These are phyloP conservation scores for Hypoxylon rubiginosum DNA, from an alignment of 2,329 filamentous ascomycete species.

Conservation along the genomic window DNA sequence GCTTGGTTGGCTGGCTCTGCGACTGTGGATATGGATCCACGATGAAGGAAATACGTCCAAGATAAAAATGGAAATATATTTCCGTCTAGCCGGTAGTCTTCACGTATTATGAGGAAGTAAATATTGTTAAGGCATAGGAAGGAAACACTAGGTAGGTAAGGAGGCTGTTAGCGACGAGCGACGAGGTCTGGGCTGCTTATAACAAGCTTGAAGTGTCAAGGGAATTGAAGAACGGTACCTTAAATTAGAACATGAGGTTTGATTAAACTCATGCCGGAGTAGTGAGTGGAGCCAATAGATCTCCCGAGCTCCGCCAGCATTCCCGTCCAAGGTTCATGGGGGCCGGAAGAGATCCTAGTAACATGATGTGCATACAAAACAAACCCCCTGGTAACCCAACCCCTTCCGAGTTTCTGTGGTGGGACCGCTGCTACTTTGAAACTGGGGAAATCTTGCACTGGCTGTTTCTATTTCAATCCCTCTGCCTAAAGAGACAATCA, in stretches of 20 bases:
- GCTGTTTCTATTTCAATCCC: neutral
- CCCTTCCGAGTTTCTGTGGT: neutral
- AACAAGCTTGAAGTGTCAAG: neutral
- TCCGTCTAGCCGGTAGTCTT: neutral
- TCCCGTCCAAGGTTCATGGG: neutral
- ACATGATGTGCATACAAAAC: conserved; percentile 3
- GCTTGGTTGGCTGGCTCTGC: neutral
- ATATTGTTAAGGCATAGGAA: neutral
- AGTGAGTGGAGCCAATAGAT: conserved; percentile 16
- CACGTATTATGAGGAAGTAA: neutral
- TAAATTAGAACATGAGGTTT: conserved; percentile 14
- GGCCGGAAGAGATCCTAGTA: conserved; percentile 3
- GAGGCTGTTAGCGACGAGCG: no score
- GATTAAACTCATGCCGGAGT: conserved; percentile 34
- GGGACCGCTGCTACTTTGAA: neutral
- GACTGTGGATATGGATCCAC: neutral
- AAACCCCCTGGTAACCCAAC: conserved; percentile 12
- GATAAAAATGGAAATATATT: no score
- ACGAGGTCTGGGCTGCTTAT: neutral
- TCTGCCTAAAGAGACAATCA: neutral
- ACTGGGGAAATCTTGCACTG: neutral
- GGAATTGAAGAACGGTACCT: neutral
- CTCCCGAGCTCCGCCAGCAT: conserved; percentile 13
- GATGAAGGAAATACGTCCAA: neutral
- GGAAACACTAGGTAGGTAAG: no score